Conservation (phyloP, 2,329 filamentous ascomycete genomes). For the Microdochium bolleyi region DNA sequence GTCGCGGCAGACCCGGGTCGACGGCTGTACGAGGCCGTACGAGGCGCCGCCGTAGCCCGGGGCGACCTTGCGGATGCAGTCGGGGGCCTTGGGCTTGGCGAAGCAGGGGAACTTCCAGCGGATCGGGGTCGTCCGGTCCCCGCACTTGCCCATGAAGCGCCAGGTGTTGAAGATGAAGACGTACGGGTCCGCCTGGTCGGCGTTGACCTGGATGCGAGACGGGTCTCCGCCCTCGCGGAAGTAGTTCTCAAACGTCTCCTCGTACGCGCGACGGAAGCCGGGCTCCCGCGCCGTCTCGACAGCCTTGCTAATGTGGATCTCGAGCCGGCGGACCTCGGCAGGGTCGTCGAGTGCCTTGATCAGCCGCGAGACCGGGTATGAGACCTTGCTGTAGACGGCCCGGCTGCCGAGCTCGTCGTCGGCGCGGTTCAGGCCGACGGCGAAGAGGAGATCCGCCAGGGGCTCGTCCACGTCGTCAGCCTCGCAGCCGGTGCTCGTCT, state of each 20-base stretch:
- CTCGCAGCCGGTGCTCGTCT: neutral
- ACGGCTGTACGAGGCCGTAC: neutral
- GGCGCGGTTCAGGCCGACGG: neutral
- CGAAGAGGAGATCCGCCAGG: neutral
- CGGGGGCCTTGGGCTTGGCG: neutral
- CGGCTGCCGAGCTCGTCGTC: neutral
- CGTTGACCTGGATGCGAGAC: neutral
- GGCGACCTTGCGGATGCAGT: neutral
- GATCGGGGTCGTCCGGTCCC: neutral
- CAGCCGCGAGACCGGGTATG: neutral
- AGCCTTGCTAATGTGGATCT: neutral
- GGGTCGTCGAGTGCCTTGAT: neutral
- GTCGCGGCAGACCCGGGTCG: neutral
- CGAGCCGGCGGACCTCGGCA: neutral
- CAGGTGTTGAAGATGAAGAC: constrained; percentile 1
- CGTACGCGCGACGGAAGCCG: neutral
- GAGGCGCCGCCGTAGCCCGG: neutral
- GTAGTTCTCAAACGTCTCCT: constrained; percentile 1
- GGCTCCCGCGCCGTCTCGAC: neutral
- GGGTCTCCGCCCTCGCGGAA: neutral
- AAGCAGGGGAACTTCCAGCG: constrained; percentile 1
- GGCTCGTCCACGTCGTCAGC: neutral
- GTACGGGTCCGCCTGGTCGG: neutral
- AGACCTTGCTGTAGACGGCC: neutral
- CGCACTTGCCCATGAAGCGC: neutral